Conservation (phyloP, 306 rosid species). For the Prunus kanzakura region DNA sequence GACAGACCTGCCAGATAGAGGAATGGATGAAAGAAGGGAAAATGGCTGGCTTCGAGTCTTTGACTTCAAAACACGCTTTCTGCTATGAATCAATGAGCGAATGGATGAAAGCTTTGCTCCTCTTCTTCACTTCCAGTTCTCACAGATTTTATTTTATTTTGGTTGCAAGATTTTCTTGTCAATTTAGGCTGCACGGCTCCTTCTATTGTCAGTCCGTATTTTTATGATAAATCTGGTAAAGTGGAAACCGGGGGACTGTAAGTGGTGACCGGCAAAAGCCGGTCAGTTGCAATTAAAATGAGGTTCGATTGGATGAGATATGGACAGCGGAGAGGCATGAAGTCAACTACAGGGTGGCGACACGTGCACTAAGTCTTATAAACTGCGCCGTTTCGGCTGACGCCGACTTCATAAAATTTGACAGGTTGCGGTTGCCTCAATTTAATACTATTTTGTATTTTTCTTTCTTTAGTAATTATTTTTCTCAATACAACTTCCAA, state of each 20-base stretch:
- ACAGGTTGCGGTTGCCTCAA: background rate
- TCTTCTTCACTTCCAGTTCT: background rate
- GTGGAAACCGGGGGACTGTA: constrained; percentile 6
- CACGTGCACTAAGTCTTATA: background rate
- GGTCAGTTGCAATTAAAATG: background rate
- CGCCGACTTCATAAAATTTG: background rate
- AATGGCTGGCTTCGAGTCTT: background rate
- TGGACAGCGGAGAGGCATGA: background rate
- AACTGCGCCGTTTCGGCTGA: background rate
- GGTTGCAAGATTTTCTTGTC: too few relatives aligned
- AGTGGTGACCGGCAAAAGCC: constrained; percentile 15
- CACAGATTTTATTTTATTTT: background rate
- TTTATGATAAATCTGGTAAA: background rate
- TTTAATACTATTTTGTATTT: too few relatives aligned
- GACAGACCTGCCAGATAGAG: constrained; percentile 13
- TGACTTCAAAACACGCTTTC: background rate
- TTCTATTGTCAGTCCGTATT: background rate
- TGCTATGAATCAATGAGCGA: background rate
- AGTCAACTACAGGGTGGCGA: background rate
- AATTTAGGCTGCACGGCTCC: background rate
- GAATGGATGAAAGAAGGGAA: background rate
- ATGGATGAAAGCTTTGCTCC: background rate
- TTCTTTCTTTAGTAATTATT: too few relatives aligned
- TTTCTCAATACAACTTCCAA: too few relatives aligned
- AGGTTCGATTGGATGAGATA: background rate